A percentile compares a stretch with the other conserved stretches of the same genome.
phyloP scores from a whole-genome alignment of 2,329 filamentous ascomycete species.

The Aureobasidium melanogenum region DNA sequence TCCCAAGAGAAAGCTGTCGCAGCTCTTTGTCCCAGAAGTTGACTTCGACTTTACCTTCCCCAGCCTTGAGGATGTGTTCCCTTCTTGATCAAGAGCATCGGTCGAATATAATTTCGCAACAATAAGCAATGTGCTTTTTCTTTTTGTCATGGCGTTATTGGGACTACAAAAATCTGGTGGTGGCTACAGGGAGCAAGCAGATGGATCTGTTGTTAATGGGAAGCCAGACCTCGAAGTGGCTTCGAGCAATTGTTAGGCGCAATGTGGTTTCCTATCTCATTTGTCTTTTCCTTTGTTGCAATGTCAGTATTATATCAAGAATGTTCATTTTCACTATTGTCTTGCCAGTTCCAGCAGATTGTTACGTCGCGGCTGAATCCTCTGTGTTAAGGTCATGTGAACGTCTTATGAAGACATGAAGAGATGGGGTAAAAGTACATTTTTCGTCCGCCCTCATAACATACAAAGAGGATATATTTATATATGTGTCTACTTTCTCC shows the following conservation, averaged over 20 bases:
- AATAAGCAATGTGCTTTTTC: not conserved
- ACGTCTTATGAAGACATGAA: too few species aligned
- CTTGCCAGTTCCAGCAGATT: too few species aligned
- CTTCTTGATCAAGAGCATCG: not conserved
- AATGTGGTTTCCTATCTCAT: not conserved
- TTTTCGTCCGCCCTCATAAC: not conserved
- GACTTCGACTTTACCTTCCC: not conserved
- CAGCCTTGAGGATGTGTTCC: not conserved
- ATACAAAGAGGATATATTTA: conserved; percentile 7
- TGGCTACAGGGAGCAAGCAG: not conserved
- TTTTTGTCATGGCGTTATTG: not conserved
- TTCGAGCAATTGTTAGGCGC: not conserved
- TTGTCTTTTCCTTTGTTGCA: not conserved
- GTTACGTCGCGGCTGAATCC: too few species aligned
- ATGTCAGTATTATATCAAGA: not conserved
- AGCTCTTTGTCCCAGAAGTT: not conserved
- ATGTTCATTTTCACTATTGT: too few species aligned
- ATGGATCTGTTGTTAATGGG: too few species aligned
- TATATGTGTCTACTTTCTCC: conserved; percentile 57
- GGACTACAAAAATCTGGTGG: not conserved
- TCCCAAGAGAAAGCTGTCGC: not conserved
- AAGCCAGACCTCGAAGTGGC: not conserved
- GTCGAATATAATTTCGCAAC: not conserved
- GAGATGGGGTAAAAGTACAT: conserved; percentile 5
- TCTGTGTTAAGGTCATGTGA: too few species aligned